A percentile compares a stretch with the other conserved stretches of the same genome.
Conservation (phyloP, 768 basidiomycete genomes). For the Tubosaeta sp. region DNA sequence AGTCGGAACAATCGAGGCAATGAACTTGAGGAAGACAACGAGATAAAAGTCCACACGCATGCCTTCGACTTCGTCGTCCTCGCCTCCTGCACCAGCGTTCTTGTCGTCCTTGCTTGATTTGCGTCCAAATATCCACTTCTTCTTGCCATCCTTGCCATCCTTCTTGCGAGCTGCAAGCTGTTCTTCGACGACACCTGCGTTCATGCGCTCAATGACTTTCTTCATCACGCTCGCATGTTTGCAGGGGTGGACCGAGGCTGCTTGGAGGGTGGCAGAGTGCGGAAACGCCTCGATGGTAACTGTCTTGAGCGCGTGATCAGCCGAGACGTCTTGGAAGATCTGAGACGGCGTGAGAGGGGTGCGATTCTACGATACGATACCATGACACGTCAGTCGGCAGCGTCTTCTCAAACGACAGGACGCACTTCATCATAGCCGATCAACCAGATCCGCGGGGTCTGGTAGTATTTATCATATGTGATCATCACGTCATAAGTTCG, state of each 20-base stretch:
- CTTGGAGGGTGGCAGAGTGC: conserved; percentile 80
- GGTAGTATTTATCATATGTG: conserved; percentile 99
- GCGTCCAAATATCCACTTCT: conserved; percentile 82
- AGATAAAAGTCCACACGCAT: conserved; percentile 98
- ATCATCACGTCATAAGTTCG: conserved; percentile 99
- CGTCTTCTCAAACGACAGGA: conserved; percentile 2
- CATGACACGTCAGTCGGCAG: not conserved
- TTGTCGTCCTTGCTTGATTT: conserved; percentile 60
- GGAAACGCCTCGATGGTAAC: conserved; percentile 98
- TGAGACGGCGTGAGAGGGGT: conserved; percentile 82
- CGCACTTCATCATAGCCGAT: conserved; percentile 94
- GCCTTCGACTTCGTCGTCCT: conserved; percentile 73
- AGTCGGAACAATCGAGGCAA: conserved; percentile 96
- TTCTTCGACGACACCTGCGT: conserved; percentile 78
- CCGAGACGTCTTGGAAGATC: conserved; percentile 96
- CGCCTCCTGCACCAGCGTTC: conserved; percentile 14
- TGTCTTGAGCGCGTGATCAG: conserved; percentile 97
- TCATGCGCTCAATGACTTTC: conserved; percentile 99
- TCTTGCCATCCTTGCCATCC: conserved; percentile 50
- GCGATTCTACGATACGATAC: conserved; percentile 58
- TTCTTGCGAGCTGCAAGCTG: conserved; percentile 66
- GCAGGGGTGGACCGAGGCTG: conserved; percentile 96
- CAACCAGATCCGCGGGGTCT: conserved; percentile 97
- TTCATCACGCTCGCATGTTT: conserved; percentile 99
- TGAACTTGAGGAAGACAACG: conserved; percentile 98